These are phyloP conservation scores for Yamadazyma kitorensis DNA, from an alignment of 805 yeast species.

Conservation along the genomic window DNA sequence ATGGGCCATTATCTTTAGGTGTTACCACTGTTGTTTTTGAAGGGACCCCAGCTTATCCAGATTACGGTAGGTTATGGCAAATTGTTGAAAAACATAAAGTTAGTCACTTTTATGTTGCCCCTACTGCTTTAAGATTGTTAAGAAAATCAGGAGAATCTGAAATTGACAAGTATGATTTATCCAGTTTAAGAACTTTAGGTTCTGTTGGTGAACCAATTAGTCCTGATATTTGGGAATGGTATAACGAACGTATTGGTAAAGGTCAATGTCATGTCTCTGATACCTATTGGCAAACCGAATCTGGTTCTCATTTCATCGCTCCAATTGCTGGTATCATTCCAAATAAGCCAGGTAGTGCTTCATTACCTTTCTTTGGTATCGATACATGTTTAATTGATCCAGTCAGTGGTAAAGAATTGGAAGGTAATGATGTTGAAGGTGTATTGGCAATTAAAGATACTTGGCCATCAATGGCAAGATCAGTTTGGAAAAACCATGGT, in stretches of 20 bases:
- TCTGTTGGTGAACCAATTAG: constrained; percentile 88
- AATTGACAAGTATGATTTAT: constrained; percentile 59
- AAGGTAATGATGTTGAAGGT: constrained; percentile 75
- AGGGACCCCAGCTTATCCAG: constrained; percentile 86
- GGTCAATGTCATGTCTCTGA: constrained; percentile 71
- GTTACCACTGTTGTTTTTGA: constrained; percentile 79
- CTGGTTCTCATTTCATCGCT: constrained; percentile 76
- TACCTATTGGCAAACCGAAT: constrained; percentile 89
- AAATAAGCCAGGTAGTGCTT: constrained; percentile 82
- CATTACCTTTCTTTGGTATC: constrained; percentile 82
- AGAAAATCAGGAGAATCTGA: constrained; percentile 70
- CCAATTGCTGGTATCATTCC: constrained; percentile 76
- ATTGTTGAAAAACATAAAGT: constrained; percentile 69
- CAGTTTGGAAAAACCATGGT: constrained; percentile 74
- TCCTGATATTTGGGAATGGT: constrained; percentile 88
- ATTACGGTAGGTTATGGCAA: constrained; percentile 76
- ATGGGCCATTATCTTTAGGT: constrained; percentile 77
- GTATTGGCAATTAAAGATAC: constrained; percentile 67
- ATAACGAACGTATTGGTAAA: constrained; percentile 67
- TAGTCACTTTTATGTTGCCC: constrained; percentile 81
- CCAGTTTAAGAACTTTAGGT: constrained; percentile 67
- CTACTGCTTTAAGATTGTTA: constrained; percentile 75
- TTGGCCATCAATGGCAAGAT: constrained; percentile 87
- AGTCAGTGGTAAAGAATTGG: constrained; percentile 64
- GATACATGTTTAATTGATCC: constrained; percentile 74